These are phyloP conservation scores for Gossypium herbaceum DNA, from an alignment of 345 rosid genomes.

Conservation along the genomic window DNA sequence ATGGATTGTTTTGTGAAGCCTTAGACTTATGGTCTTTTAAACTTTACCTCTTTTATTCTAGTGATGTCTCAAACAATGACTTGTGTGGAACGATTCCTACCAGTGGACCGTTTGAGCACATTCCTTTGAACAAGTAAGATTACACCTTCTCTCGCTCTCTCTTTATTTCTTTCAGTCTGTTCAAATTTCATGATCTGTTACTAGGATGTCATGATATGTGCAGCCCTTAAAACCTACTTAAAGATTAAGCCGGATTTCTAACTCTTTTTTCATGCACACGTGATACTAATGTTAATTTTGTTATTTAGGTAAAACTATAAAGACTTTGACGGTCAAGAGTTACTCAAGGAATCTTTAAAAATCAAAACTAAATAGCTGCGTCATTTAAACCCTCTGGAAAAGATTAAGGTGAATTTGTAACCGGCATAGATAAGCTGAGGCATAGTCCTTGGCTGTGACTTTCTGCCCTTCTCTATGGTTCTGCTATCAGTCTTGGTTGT, in stretches of 20 bases:
- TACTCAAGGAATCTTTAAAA: neutral
- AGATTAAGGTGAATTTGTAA: too few relatives aligned
- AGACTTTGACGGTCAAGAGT: neutral
- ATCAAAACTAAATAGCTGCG: neutral
- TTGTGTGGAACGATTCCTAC: constrained; percentile 97
- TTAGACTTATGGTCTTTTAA: neutral
- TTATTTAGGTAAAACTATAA: neutral
- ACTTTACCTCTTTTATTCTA: constrained; percentile 28
- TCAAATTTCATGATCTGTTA: neutral
- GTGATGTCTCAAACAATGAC: constrained; percentile 87
- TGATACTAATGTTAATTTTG: neutral
- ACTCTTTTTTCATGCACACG: neutral
- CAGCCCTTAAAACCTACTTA: neutral
- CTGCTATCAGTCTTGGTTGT: neutral
- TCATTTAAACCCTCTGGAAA: too few relatives aligned
- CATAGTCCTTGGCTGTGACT: neutral
- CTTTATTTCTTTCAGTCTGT: neutral
- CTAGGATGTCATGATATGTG: neutral
- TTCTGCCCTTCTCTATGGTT: neutral
- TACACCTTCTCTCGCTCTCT: neutral
- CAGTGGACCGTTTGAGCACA: constrained; percentile 78
- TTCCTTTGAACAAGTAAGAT: constrained; percentile 80
- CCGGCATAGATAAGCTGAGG: neutral
- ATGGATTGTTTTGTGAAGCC: neutral
- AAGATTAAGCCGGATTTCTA: neutral